Percentiles rank a stretch among this genome's conserved stretches.
Evolutionary conservation across 495 filamentous ascomycete species (phyloP).

Genomic region (Xylaria grammica): DNA sequence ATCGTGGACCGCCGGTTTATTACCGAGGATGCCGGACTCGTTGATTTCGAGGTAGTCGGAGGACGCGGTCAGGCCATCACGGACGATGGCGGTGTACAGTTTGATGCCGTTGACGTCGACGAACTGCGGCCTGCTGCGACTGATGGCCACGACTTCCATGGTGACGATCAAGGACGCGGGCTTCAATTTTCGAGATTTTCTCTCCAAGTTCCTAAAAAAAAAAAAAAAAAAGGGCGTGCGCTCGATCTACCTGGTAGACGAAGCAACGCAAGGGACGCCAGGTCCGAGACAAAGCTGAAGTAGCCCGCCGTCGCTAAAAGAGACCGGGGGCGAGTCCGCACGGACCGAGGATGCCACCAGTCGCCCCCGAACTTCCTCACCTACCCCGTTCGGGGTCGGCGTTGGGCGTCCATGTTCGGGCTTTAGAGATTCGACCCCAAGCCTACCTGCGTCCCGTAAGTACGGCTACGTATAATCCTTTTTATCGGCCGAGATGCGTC

Average conservation of each 20-base stretch:
- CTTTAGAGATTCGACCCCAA: not conserved
- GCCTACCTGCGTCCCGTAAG: not conserved
- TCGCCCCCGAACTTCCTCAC: slow-evolving; percentile 1
- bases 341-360: not conserved
- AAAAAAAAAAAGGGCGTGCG: too few species aligned
- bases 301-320: too few species aligned
- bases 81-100: slow-evolving; percentile 15
- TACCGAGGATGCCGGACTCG: not conserved
- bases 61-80: slow-evolving; percentile 3
- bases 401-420: slow-evolving; percentile 1
- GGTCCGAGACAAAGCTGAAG: not conserved
- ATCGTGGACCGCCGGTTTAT: slow-evolving; percentile 17
- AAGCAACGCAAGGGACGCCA: not conserved
- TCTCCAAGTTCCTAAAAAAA: too few species aligned
- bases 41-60: slow-evolving; percentile 14
- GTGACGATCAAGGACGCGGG: too few species aligned
- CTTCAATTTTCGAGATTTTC: too few species aligned
- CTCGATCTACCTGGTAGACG: too few species aligned
- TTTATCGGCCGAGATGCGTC: slow-evolving; percentile 8
- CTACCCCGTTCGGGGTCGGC: slow-evolving; percentile 12
- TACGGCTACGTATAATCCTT: not conserved
- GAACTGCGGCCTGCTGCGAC: slow-evolving; percentile 1
- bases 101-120: slow-evolving; percentile 9
- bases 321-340: not conserved
- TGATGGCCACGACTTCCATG: slow-evolving; percentile 21